These are phyloP conservation scores for Glycine soja DNA, from an alignment of 306 rosid genomes.

Conservation along the genomic window DNA sequence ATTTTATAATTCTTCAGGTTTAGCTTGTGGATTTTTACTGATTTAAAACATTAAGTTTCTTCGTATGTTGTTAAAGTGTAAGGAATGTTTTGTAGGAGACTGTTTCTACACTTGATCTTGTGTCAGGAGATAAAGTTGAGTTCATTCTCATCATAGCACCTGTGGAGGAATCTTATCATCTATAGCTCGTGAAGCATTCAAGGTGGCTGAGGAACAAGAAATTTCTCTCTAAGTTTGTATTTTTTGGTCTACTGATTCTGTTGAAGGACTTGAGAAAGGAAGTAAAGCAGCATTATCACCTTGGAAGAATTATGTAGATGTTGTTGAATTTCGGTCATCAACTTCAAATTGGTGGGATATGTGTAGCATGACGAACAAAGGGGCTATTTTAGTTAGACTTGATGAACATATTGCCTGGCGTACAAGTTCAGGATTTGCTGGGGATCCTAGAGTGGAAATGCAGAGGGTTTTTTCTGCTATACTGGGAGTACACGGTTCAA, in stretches of 20 bases:
- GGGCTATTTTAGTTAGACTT: constrained; percentile 84
- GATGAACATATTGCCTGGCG: constrained; percentile 93
- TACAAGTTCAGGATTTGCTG: constrained; percentile 54
- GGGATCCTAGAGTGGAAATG: constrained; percentile 69
- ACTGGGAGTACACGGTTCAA: constrained; percentile 46
- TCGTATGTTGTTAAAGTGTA: constrained; percentile 18
- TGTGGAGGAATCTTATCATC: constrained; percentile 56
- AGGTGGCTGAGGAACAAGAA: constrained; percentile 67
- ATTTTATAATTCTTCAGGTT: constrained; percentile 25
- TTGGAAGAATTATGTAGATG: constrained; percentile 71
- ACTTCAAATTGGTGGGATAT: constrained; percentile 75
- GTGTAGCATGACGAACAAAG: constrained; percentile 71
- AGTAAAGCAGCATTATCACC: constrained; percentile 61
- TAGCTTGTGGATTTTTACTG: constrained; percentile 28
- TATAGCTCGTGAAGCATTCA: constrained; percentile 71
- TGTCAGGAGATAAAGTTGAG: constrained; percentile 73
- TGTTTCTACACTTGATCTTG: constrained; percentile 77
- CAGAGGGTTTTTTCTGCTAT: constrained; percentile 67
- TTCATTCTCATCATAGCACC: constrained; percentile 82
- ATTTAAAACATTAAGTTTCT: constrained; percentile 21
- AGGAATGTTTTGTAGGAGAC: constrained; percentile 54
- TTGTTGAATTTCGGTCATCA: constrained; percentile 57
- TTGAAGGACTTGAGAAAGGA: constrained; percentile 50
- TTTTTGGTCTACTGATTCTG: constrained; percentile 66
- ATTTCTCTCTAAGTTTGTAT: constrained; percentile 67